These are phyloP conservation scores for Davidsoniella australis DNA, from an alignment of 2,329 filamentous ascomycete genomes.

Conservation along the genomic window DNA sequence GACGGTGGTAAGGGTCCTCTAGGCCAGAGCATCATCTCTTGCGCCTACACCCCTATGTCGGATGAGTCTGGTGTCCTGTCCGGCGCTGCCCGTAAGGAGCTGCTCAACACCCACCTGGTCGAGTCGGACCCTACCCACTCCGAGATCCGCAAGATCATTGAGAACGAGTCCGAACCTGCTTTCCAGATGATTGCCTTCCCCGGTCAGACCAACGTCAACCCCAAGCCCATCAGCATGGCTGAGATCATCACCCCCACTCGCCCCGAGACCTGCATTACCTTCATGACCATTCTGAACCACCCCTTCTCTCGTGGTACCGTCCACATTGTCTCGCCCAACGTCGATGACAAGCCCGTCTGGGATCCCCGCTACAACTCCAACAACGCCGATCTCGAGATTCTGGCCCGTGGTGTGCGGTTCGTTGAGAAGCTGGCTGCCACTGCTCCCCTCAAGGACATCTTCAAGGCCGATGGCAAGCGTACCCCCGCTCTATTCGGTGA, in stretches of 20 bases:
- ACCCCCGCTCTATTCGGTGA: conserved; percentile 19
- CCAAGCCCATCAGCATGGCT: conserved; percentile 14
- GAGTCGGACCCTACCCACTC: conserved; percentile 14
- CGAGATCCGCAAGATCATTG: conserved; percentile 18
- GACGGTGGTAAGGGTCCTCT: conserved; percentile 20
- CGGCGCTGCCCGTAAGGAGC: conserved; percentile 14
- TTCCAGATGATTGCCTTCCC: conserved; percentile 22
- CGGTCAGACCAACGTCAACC: conserved; percentile 18
- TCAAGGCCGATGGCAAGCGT: conserved; percentile 20
- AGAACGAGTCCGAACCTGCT: conserved; percentile 18
- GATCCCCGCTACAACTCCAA: conserved; percentile 39
- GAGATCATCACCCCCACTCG: conserved; percentile 18
- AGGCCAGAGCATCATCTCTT: conserved; percentile 23
- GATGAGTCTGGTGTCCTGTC: conserved; percentile 18
- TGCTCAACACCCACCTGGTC: conserved; percentile 16
- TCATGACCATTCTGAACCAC: conserved; percentile 40
- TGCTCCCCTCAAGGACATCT: conserved; percentile 24
- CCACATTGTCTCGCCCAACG: conserved; percentile 33
- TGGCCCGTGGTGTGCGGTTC: conserved; percentile 27
- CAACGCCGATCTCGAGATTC: conserved; percentile 37
- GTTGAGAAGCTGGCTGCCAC: conserved; percentile 23
- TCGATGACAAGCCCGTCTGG: conserved; percentile 28
- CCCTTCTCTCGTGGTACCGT: conserved; percentile 42
- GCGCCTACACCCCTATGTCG: conserved; percentile 21
- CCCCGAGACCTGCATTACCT: conserved; percentile 29